These are phyloP conservation scores for Arxiozyma telluris DNA, from an alignment of 1,139 yeast genomes.

Conservation along the genomic window DNA sequence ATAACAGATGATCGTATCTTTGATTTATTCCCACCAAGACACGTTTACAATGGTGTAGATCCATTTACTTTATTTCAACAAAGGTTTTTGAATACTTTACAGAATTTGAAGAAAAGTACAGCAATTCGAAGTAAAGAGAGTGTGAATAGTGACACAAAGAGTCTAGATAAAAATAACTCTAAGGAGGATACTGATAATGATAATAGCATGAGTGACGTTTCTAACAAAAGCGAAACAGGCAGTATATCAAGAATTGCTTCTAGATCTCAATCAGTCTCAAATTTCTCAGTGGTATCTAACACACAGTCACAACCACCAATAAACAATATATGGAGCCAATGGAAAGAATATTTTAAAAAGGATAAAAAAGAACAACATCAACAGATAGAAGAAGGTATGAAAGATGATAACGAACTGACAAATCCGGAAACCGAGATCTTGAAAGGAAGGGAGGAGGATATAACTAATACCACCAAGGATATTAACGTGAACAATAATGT, in stretches of 20 bases:
- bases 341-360: constrained; percentile 24
- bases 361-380: constrained; percentile 1
- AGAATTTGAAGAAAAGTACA: constrained; percentile 18
- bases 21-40: constrained; percentile 78
- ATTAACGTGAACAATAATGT: neutral
- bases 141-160: neutral
- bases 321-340: constrained; percentile 16
- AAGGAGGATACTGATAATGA: neutral
- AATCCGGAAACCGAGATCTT: neutral
- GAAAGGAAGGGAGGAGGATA: neutral
- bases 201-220: neutral
- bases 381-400: neutral
- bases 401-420: neutral
- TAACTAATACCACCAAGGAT: neutral
- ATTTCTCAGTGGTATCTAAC: neutral
- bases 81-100: constrained; percentile 28
- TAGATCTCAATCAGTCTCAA: neutral
- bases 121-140: constrained; percentile 7
- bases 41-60: constrained; percentile 36
- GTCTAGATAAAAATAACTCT: neutral
- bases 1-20: constrained; percentile 83
- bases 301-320: neutral
- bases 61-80: constrained; percentile 28
- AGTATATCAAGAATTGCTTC: neutral
- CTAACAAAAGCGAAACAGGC: neutral